Conservation (phyloP, 768 basidiomycete genomes). For the Hypsizygus marmoreus region DNA sequence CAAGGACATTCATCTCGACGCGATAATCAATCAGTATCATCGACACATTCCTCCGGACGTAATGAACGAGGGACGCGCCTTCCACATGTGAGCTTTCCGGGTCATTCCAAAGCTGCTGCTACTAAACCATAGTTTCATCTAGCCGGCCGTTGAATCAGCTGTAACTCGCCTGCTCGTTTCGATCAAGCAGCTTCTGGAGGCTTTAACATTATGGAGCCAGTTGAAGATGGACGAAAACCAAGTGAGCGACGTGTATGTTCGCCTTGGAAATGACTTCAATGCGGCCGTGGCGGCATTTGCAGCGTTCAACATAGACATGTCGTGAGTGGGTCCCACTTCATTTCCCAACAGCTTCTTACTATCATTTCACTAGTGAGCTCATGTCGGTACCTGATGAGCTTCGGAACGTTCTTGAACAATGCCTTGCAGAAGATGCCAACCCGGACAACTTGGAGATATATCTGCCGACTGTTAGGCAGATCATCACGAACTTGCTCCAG, state of each 20-base stretch:
- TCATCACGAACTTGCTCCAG: conserved; percentile 91
- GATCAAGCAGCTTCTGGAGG: conserved; percentile 92
- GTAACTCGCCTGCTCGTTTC: conserved; percentile 92
- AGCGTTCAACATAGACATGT: conserved; percentile 85
- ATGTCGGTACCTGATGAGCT: conserved; percentile 86
- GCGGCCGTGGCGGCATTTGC: conserved; percentile 88
- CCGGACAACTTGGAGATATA: conserved; percentile 84
- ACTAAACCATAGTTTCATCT: conserved; percentile 5
- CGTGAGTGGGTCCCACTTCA: conserved; percentile 52
- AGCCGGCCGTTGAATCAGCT: conserved; percentile 87
- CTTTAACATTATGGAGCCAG: conserved; percentile 83
- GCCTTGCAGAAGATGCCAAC: conserved; percentile 88
- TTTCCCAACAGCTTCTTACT: conserved; percentile 3
- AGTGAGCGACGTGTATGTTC: conserved; percentile 97
- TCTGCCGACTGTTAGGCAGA: conserved; percentile 86
- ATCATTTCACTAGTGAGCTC: conserved; percentile 65
- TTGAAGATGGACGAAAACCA: conserved; percentile 69
- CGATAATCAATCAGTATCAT: conserved; percentile 55
- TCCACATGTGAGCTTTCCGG: conserved; percentile 32
- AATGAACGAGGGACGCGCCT: conserved; percentile 44
- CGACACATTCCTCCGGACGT: conserved; percentile 42
- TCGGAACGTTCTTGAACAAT: conserved; percentile 84
- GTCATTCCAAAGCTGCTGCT: conserved; percentile 8
- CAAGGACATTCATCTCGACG: conserved; percentile 50
- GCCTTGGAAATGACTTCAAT: conserved; percentile 97